phyloP scores from a whole-genome alignment of 768 basidiomycete species.

The Mycena albidolilacea region DNA sequence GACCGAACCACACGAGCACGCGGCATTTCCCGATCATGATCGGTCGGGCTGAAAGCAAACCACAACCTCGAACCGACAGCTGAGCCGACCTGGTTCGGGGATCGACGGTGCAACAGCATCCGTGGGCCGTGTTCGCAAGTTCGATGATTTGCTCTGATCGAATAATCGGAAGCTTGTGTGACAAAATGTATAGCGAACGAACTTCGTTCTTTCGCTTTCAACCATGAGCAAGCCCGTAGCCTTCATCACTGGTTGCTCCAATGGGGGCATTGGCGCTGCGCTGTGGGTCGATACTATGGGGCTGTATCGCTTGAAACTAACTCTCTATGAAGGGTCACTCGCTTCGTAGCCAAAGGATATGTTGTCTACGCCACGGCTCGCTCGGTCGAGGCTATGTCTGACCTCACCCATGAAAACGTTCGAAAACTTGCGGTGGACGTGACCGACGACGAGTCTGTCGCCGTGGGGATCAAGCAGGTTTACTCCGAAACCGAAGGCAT shows the following conservation, averaged over 20 bases:
- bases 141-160: too few species aligned
- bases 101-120: too few species aligned
- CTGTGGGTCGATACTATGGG: conserved; percentile 50
- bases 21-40: too few species aligned
- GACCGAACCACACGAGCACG: too few species aligned
- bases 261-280: conserved; percentile 65
- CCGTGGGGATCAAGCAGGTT: conserved; percentile 54
- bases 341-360: conserved; percentile 60
- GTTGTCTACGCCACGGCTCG: conserved; percentile 70
- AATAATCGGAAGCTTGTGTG: too few species aligned
- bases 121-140: too few species aligned
- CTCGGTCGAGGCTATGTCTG: conserved; percentile 59
- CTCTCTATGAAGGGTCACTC: conserved; percentile 51
- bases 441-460: conserved; percentile 55
- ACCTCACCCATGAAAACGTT: conserved; percentile 53
- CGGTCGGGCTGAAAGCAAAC: too few species aligned
- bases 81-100: too few species aligned
- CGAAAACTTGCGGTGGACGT: conserved; percentile 61
- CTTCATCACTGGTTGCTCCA: conserved; percentile 65
- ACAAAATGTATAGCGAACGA: not conserved
- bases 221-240: conserved; percentile 46
- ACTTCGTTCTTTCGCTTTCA: not conserved
- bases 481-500: conserved; percentile 61
- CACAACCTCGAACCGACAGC: too few species aligned
- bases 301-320: conserved; percentile 16